Conservation (phyloP, 345 rosid species). For the Psidium guajava region DNA sequence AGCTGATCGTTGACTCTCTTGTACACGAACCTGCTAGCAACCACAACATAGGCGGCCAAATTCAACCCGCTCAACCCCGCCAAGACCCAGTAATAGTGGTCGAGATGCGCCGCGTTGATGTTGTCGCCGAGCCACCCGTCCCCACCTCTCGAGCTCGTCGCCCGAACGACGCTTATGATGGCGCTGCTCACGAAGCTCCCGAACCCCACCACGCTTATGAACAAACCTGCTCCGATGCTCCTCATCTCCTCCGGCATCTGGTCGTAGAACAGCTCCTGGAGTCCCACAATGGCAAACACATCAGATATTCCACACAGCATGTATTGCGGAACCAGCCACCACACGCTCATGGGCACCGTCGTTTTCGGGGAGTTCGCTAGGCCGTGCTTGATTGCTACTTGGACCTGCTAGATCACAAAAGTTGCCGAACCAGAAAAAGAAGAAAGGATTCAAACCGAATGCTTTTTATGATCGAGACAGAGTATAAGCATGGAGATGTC, state of each 20-base stretch:
- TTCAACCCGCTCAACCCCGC: conserved; percentile 54
- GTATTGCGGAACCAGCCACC: conserved; percentile 90
- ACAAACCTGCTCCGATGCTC: conserved; percentile 79
- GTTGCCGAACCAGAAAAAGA: background rate
- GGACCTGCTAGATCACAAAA: background rate
- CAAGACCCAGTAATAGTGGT: conserved; percentile 60
- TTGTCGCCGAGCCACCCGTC: conserved; percentile 61
- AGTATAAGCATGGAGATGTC: background rate
- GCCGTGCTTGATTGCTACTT: conserved; percentile 37
- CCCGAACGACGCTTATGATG: conserved; percentile 45
- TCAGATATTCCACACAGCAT: conserved; percentile 48
- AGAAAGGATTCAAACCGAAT: background rate
- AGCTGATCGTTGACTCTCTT: conserved; percentile 27
- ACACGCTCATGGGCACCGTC: conserved; percentile 52
- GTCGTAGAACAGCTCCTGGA: conserved; percentile 82
- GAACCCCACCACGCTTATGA: conserved; percentile 47
- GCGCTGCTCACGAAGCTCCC: conserved; percentile 68
- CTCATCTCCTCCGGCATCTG: conserved; percentile 80
- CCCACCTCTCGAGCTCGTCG: conserved; percentile 21
- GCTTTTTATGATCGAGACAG: background rate
- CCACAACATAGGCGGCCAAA: conserved; percentile 32
- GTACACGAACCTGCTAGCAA: conserved; percentile 59
- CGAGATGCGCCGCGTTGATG: conserved; percentile 50
- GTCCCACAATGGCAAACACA: conserved; percentile 60
- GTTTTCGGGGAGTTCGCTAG: conserved; percentile 40